Conservation (phyloP, 331 rosid genomes). For the Pyracantha coccinea region DNA sequence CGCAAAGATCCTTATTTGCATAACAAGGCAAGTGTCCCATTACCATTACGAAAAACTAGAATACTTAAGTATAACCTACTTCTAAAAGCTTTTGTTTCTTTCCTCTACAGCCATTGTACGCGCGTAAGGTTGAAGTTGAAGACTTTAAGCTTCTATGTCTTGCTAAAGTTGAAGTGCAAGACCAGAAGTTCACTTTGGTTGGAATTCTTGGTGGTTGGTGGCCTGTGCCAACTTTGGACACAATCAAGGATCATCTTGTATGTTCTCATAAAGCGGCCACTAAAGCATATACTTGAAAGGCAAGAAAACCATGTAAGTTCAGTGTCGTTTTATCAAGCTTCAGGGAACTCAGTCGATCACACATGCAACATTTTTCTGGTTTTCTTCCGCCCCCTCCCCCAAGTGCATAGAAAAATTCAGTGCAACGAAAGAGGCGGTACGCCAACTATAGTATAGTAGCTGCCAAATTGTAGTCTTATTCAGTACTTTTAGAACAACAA, state of each 20-base stretch:
- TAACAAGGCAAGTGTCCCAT: constrained; percentile 39
- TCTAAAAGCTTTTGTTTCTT: constrained; percentile 15
- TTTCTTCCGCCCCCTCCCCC: no score
- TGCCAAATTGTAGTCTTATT: not conserved
- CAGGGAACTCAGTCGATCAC: not conserved
- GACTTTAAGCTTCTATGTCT: constrained; percentile 61
- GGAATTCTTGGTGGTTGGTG: constrained; percentile 89
- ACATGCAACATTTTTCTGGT: not conserved
- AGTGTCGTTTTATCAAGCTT: not conserved
- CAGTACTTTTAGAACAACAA: not conserved
- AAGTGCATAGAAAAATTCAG: not conserved
- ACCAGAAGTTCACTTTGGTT: constrained; percentile 40
- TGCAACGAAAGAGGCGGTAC: not conserved
- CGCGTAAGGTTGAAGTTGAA: constrained; percentile 66
- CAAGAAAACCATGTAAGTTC: not conserved
- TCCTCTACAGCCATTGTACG: constrained; percentile 49
- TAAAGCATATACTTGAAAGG: constrained; percentile 13
- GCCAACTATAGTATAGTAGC: not conserved
- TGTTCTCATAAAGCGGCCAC: constrained; percentile 21
- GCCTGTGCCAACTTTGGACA: constrained; percentile 31
- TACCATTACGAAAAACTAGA: not conserved
- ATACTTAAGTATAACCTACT: not conserved
- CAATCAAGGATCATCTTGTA: constrained; percentile 21
- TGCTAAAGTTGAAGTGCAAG: constrained; percentile 54
- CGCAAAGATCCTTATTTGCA: constrained; percentile 25